Conservation (phyloP, 805 yeast genomes). For the Pichia heedii region DNA sequence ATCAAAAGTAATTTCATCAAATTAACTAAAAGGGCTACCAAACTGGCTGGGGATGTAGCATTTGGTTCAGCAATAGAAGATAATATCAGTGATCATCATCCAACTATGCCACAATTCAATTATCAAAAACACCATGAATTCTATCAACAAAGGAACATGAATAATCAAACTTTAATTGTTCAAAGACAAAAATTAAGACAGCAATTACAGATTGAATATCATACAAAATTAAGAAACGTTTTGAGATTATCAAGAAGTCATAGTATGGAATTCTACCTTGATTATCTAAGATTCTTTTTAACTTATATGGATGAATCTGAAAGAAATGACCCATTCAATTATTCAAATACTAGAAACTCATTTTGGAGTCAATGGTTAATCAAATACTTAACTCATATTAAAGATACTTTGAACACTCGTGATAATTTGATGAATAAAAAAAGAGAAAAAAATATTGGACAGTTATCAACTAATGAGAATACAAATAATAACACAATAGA, state of each 20-base stretch:
- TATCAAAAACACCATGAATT: neutral
- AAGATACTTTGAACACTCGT: no score
- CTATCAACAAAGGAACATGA: neutral
- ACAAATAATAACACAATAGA: neutral
- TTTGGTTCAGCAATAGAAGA: constrained; percentile 19
- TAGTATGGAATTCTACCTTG: constrained; percentile 20
- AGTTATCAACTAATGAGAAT: no score
- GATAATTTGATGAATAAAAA: no score
- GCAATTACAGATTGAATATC: constrained; percentile 4
- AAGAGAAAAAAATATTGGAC: no score
- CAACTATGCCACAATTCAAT: neutral
- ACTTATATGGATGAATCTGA: constrained; percentile 27
- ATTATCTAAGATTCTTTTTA: constrained; percentile 23
- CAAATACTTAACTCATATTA: constrained; percentile 14
- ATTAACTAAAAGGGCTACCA: constrained; percentile 22
- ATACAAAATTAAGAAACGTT: constrained; percentile 11
- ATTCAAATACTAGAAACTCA: constrained; percentile 25
- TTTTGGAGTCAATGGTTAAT: constrained; percentile 24
- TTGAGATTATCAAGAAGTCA: constrained; percentile 13
- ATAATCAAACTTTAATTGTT: neutral
- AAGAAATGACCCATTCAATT: constrained; percentile 23
- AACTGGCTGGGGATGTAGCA: constrained; percentile 25
- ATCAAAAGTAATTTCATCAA: constrained; percentile 10
- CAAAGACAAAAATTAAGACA: neutral
- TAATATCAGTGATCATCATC: neutral